These are phyloP conservation scores for Carpinus fangiana DNA, from an alignment of 306 rosid genomes.

Conservation along the genomic window DNA sequence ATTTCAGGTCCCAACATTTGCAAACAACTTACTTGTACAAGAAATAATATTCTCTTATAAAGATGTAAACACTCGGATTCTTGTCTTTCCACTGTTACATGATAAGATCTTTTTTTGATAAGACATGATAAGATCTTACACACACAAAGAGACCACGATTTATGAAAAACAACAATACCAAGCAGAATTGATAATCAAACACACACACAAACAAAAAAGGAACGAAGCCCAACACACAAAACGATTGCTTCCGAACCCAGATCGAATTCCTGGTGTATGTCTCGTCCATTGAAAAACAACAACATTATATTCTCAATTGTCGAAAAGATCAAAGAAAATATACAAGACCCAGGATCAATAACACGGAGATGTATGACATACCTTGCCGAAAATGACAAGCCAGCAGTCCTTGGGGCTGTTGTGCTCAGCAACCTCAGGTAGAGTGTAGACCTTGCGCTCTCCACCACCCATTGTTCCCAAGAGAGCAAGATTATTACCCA, in stretches of 20 bases:
- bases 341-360: not conserved
- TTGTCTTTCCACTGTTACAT: not conserved
- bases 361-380: conserved; percentile 15
- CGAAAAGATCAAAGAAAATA: not conserved
- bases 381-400: conserved; percentile 83
- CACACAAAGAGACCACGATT: not conserved
- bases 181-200: not conserved
- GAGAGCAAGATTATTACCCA: not conserved
- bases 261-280: conserved; percentile 3
- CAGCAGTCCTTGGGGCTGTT: conserved; percentile 69
- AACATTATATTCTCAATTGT: not conserved
- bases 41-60: not conserved
- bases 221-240: not conserved
- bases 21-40: not conserved
- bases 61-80: not conserved
- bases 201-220: not conserved
- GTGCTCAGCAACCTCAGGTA: conserved; percentile 67
- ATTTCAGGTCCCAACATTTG: not conserved
- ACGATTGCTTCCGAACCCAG: not conserved
- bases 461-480: conserved; percentile 54
- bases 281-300: not conserved
- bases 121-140: not conserved
- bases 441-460: conserved; percentile 50
- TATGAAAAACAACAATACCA: not conserved
- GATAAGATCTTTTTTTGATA: not conserved